phyloP scores from a whole-genome alignment of 345 rosid species.

The Trapa incisa region DNA sequence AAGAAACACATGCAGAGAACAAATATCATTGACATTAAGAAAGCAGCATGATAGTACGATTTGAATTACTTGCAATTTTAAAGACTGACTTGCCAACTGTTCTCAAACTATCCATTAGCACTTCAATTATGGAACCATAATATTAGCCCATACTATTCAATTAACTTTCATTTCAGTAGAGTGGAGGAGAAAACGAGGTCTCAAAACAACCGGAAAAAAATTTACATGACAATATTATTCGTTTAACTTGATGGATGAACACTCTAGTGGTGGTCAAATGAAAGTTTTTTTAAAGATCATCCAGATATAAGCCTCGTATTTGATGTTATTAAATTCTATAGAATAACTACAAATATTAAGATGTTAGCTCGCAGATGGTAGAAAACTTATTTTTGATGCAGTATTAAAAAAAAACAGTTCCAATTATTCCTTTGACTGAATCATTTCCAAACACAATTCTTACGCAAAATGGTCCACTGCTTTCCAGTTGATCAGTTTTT shows the following conservation, averaged over 20 bases:
- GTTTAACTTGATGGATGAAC: background rate
- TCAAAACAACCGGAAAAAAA: too few species aligned
- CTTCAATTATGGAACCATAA: background rate
- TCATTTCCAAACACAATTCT: background rate
- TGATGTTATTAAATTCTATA: background rate
- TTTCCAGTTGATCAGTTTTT: too few species aligned
- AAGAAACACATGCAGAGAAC: background rate
- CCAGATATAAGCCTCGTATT: background rate
- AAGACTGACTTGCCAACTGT: background rate
- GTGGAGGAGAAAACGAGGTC: too few species aligned
- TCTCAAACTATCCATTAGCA: background rate
- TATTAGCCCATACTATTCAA: background rate
- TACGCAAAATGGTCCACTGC: too few species aligned
- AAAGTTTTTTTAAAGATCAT: background rate
- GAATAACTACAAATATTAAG: too few species aligned
- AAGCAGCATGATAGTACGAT: background rate
- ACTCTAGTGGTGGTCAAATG: background rate
- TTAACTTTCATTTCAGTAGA: too few species aligned
- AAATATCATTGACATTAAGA: too few species aligned
- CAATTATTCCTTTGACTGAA: too few species aligned
- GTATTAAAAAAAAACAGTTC: too few species aligned
- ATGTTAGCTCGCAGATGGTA: too few species aligned
- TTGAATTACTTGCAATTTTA: background rate
- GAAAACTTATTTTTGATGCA: too few species aligned
- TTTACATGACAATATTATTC: background rate